Conservation (phyloP, 345 rosid species). For the Arabidopsis suecica region DNA sequence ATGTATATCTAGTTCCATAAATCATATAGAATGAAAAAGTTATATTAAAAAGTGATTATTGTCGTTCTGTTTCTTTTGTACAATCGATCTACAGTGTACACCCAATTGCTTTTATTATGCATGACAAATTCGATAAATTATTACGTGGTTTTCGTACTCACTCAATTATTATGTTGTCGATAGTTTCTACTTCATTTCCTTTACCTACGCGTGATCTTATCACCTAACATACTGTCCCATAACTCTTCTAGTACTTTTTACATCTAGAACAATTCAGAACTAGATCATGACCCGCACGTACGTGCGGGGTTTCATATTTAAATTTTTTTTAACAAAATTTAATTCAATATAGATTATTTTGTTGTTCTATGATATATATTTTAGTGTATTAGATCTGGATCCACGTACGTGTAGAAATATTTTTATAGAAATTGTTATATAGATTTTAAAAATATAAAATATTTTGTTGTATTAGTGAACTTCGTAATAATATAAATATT, state of each 20-base stretch:
- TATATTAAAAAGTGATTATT: not conserved
- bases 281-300: no score
- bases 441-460: no score
- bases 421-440: no score
- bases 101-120: not conserved
- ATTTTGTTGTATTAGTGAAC: no score
- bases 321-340: no score
- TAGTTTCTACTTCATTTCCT: constrained; percentile 13
- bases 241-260: not conserved
- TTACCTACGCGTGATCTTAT: constrained; percentile 15
- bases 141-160: not conserved
- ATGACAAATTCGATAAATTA: not conserved
- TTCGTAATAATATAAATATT: no score
- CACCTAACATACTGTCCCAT: not conserved
- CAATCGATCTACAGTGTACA: not conserved
- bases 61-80: not conserved
- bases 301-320: no score
- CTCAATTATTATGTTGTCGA: constrained; percentile 5
- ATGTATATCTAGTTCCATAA: no score
- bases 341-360: no score
- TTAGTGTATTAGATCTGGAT: no score
- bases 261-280: constrained; percentile 10
- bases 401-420: no score
- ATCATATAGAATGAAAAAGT: not conserved
- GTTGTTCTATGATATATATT: no score